A percentile compares a stretch with the other conserved stretches of the same genome.
Conservation (phyloP, 495 filamentous ascomycete genomes). For the Jackrogersella minutella region DNA sequence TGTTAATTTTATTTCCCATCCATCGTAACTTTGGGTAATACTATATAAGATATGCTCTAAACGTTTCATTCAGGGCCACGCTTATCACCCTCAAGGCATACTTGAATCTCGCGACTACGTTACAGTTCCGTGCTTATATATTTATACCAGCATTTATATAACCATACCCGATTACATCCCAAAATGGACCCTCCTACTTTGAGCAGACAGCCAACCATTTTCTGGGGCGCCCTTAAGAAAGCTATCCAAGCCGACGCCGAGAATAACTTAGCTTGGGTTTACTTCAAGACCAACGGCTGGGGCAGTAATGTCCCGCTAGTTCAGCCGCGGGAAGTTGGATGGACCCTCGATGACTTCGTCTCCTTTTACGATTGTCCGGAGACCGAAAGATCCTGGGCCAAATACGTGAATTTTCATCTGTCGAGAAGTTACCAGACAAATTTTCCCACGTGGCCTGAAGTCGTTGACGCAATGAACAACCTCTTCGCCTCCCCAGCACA, state of each 20-base stretch:
- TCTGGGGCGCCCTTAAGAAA: background rate
- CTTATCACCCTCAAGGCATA: background rate
- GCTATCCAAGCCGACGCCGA: background rate
- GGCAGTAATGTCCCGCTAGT: background rate
- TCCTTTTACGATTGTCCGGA: constrained; percentile 19
- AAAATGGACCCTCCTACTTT: constrained; percentile 8
- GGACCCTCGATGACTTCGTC: constrained; percentile 19
- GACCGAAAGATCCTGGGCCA: background rate
- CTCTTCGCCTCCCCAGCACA: background rate
- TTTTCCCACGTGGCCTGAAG: background rate
- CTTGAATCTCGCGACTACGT: too few species aligned
- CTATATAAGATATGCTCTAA: background rate
- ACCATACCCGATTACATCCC: background rate
- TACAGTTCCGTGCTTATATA: too few species aligned
- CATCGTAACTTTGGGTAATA: background rate
- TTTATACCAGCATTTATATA: background rate
- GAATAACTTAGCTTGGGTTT: background rate
- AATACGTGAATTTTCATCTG: background rate
- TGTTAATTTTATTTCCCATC: background rate
- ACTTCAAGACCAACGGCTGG: constrained; percentile 10
- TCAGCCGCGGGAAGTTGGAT: background rate
- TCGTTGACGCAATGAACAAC: background rate
- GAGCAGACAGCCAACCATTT: background rate
- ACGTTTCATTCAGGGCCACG: too few species aligned
- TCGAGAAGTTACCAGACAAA: background rate